Evolutionary conservation across 2,329 filamentous ascomycete genomes (phyloP).

Genomic region (Pyrenophora tritici-repentis): DNA sequence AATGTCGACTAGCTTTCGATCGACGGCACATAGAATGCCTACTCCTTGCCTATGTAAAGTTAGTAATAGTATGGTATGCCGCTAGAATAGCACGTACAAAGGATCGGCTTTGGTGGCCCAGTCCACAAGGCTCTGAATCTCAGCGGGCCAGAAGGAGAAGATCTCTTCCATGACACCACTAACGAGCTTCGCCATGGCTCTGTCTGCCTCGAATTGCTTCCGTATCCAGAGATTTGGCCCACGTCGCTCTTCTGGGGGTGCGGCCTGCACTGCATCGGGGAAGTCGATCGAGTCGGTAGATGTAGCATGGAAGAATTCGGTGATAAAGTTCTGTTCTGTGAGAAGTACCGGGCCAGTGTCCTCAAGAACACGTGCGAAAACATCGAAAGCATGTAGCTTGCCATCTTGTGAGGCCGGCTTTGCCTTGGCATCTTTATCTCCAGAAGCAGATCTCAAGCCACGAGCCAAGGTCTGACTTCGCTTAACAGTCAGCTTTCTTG

Average conservation of each 20-base stretch:
- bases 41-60: conserved; percentile 74
- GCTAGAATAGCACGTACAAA: conserved; percentile 62
- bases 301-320: conserved; percentile 96
- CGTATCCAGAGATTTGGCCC: conserved; percentile 74
- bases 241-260: conserved; percentile 68
- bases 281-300: conserved; percentile 83
- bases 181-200: conserved; percentile 81
- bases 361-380: conserved; percentile 78
- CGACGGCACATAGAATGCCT: conserved; percentile 79
- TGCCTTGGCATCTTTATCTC: conserved; percentile 61
- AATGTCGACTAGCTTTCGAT: conserved; percentile 77
- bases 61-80: conserved; percentile 11
- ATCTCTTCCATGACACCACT: conserved; percentile 88
- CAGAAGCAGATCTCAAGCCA: conserved; percentile 69
- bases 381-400: conserved; percentile 75
- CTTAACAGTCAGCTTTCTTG: conserved; percentile 91
- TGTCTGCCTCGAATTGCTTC: conserved; percentile 85
- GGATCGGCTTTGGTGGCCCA: conserved; percentile 83
- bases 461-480: conserved; percentile 85
- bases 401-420: conserved; percentile 65
- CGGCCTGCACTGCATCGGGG: conserved; percentile 72
- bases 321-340: conserved; percentile 94
- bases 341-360: conserved; percentile 82
- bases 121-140: conserved; percentile 78
- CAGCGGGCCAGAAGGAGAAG: conserved; percentile 78